A percentile compares a stretch with the other conserved stretches of the same genome.
These are phyloP conservation scores for Penicillium odoratum DNA, from an alignment of 495 filamentous ascomycete genomes.

Conservation along the genomic window DNA sequence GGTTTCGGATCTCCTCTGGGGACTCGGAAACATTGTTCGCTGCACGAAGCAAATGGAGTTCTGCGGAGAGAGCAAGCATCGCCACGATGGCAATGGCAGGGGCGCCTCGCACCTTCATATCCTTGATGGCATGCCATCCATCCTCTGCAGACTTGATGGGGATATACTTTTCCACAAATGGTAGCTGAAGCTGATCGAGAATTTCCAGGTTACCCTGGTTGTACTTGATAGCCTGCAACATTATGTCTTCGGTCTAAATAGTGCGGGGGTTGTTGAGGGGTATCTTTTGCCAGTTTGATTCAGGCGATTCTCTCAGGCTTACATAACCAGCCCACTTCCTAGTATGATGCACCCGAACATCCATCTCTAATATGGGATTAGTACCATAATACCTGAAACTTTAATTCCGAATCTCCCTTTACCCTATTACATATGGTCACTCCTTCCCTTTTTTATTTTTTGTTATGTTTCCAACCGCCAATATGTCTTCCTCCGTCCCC, in stretches of 20 bases:
- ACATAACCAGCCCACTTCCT: constrained; percentile 11
- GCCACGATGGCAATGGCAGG: constrained; percentile 98
- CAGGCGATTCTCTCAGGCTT: constrained; percentile 4
- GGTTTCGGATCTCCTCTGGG: constrained; percentile 58
- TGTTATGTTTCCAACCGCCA: too few relatives aligned
- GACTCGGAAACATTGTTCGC: constrained; percentile 32
- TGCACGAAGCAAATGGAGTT: constrained; percentile 29
- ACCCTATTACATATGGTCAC: too few relatives aligned
- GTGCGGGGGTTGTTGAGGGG: background rate
- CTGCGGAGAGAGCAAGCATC: constrained; percentile 77
- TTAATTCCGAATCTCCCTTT: too few relatives aligned
- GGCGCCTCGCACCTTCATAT: constrained; percentile 91
- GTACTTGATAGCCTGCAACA: constrained; percentile 88
- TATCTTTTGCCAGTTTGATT: background rate
- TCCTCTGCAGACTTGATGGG: constrained; percentile 71
- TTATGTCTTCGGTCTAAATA: background rate
- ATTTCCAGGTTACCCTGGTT: constrained; percentile 73
- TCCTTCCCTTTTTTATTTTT: too few relatives aligned
- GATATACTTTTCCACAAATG: constrained; percentile 82
- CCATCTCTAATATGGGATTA: too few relatives aligned
- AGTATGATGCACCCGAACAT: too few relatives aligned
- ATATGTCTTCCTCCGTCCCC: too few relatives aligned
- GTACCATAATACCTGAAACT: too few relatives aligned
- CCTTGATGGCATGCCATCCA: constrained; percentile 88
- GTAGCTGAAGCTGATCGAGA: constrained; percentile 85